Conservation (phyloP, 78 protist species). For the Goniomonas avonlea region DNA sequence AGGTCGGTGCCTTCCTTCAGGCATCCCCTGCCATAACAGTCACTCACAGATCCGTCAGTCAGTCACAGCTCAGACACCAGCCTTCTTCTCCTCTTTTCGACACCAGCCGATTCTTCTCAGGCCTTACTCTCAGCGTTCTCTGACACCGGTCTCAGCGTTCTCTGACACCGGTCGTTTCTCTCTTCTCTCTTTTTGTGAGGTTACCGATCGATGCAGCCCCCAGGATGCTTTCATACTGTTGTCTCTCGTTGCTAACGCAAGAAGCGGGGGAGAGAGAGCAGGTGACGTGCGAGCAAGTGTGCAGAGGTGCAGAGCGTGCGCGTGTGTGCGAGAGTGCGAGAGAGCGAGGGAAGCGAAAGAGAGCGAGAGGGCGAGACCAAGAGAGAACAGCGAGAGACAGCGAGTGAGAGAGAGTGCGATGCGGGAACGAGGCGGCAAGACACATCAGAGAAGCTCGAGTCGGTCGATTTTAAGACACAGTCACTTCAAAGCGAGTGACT, state of each 20-base stretch:
- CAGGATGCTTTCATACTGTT: too few relatives aligned
- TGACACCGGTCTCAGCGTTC: not conserved
- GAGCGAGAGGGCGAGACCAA: not conserved
- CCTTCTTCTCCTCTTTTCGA: not conserved
- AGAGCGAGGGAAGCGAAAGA: not conserved
- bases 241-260: too few relatives aligned
- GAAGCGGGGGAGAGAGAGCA: too few relatives aligned
- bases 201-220: too few relatives aligned
- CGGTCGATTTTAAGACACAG: not conserved
- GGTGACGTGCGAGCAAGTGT: too few relatives aligned
- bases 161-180: not conserved
- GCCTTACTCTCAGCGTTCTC: not conserved
- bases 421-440: too few relatives aligned
- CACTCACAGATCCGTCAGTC: not conserved
- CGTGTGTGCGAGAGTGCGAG: not conserved
- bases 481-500: not conserved
- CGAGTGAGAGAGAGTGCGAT: not conserved
- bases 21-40: not conserved
- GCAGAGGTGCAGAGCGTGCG: too few relatives aligned
- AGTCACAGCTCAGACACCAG: not conserved
- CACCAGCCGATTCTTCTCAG: not conserved
- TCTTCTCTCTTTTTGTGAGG: too few relatives aligned
- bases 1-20: constrained; percentile 4
- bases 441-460: too few relatives aligned
- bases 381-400: not conserved